Evolutionary conservation across 768 basidiomycete species (phyloP).

Genomic region (Naganishia antarctica): DNA sequence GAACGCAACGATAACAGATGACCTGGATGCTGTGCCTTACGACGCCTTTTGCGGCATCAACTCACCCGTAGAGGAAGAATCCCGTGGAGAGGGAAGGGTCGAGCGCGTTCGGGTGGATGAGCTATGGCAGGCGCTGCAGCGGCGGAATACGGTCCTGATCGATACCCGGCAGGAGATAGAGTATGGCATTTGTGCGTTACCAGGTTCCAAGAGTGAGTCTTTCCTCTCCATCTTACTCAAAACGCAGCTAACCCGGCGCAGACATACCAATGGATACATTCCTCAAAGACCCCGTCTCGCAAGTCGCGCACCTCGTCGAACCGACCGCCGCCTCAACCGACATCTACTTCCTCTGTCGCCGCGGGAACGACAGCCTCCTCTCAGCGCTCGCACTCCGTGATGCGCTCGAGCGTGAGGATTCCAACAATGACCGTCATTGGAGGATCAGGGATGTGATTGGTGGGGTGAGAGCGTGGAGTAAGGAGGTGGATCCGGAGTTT

Average conservation of each 20-base stretch:
- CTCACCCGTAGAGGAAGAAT: slow-evolving; percentile 54
- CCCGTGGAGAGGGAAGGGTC: slow-evolving; percentile 40
- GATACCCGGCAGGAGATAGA: slow-evolving; percentile 77
- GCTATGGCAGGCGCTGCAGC: slow-evolving; percentile 48
- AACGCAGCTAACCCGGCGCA: slow-evolving; percentile 46
- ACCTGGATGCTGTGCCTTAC: slow-evolving; percentile 66
- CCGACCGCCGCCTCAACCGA: slow-evolving; percentile 19
- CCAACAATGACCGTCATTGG: slow-evolving; percentile 9
- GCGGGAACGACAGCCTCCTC: slow-evolving; percentile 89
- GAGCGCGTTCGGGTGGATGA: slow-evolving; percentile 32
- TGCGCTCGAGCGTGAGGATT: slow-evolving; percentile 41
- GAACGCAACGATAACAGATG: slow-evolving; percentile 47
- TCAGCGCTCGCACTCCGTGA: slow-evolving; percentile 63
- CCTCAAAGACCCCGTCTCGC: slow-evolving; percentile 58
- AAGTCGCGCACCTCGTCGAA: slow-evolving; percentile 37
- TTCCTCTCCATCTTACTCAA: background rate
- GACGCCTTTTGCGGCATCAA: slow-evolving; percentile 72
- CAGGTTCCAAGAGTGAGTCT: slow-evolving; percentile 64
- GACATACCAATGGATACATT: slow-evolving; percentile 70
- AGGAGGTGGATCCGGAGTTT: slow-evolving; percentile 66
- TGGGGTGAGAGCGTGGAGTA: slow-evolving; percentile 75
- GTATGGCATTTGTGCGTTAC: slow-evolving; percentile 79
- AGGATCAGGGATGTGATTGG: slow-evolving; percentile 61
- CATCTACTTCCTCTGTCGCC: slow-evolving; percentile 68
- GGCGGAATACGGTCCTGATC: slow-evolving; percentile 52